phyloP scores from a whole-genome alignment of 2,329 filamentous ascomycete species.

The Hypoxylon sp. region DNA sequence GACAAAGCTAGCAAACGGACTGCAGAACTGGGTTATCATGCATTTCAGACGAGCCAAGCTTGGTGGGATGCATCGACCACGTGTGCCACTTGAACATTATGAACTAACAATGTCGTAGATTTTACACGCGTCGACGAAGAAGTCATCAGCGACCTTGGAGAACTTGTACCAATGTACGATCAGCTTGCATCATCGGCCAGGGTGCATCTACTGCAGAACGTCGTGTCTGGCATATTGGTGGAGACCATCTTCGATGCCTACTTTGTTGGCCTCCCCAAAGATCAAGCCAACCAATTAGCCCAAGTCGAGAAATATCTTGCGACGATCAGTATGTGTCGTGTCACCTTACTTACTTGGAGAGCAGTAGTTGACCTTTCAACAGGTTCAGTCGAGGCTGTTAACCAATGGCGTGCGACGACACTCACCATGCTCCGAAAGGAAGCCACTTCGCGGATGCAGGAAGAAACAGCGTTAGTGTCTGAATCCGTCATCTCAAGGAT shows the following conservation, averaged over 20 bases:
- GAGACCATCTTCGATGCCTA: constrained; percentile 69
- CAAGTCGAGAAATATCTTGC: constrained; percentile 58
- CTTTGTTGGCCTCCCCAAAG: constrained; percentile 67
- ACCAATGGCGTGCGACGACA: constrained; percentile 73
- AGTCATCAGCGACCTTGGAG: constrained; percentile 50
- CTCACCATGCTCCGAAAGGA: constrained; percentile 66
- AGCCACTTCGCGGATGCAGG: constrained; percentile 55
- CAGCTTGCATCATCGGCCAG: constrained; percentile 63
- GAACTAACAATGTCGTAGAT: constrained; percentile 49
- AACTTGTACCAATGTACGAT: constrained; percentile 65
- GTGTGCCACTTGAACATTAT: background rate
- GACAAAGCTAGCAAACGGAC: constrained; percentile 68
- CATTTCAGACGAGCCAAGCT: constrained; percentile 72
- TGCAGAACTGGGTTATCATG: constrained; percentile 79
- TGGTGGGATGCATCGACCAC: constrained; percentile 48
- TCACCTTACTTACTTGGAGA: constrained; percentile 20
- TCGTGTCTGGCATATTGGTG: constrained; percentile 67
- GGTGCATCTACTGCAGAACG: constrained; percentile 69
- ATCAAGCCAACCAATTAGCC: constrained; percentile 61
- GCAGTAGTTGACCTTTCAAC: constrained; percentile 38
- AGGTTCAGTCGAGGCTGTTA: constrained; percentile 62
- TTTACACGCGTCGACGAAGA: constrained; percentile 53
- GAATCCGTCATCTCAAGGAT: constrained; percentile 56
- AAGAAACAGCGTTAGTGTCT: constrained; percentile 54
- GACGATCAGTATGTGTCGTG: constrained; percentile 50